A percentile compares a stretch with the other conserved stretches of the same genome.
phyloP scores from a whole-genome alignment of 2,329 filamentous ascomycete genomes.

The Fusarium liriodendri region DNA sequence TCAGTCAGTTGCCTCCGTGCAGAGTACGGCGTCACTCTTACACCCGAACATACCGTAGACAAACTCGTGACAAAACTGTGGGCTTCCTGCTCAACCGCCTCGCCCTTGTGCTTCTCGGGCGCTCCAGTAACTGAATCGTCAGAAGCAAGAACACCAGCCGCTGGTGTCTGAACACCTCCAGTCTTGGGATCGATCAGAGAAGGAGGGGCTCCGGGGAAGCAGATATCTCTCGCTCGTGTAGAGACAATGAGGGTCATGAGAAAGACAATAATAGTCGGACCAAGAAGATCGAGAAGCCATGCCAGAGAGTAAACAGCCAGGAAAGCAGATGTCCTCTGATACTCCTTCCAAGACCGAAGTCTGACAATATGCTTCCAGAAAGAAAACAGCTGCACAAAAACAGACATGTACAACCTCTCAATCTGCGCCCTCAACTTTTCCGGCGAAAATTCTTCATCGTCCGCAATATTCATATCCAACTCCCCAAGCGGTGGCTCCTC shows the following conservation, averaged over 20 bases:
- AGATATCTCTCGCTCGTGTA: conserved; percentile 67
- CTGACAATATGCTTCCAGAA: conserved; percentile 80
- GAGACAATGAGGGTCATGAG: conserved; percentile 75
- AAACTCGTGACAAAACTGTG: conserved; percentile 83
- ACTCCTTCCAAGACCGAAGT: conserved; percentile 83
- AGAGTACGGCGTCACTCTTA: conserved; percentile 27
- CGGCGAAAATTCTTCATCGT: conserved; percentile 86
- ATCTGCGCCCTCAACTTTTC: conserved; percentile 84
- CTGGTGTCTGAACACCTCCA: conserved; percentile 81
- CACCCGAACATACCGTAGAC: conserved; percentile 50
- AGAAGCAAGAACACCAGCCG: conserved; percentile 79
- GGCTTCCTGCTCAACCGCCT: conserved; percentile 86
- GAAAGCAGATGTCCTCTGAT: conserved; percentile 74
- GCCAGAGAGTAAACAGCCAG: conserved; percentile 67
- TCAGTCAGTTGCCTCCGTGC: neutral
- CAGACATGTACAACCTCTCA: conserved; percentile 85
- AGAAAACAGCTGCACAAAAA: conserved; percentile 74
- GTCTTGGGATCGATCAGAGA: conserved; percentile 76
- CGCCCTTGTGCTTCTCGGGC: conserved; percentile 84
- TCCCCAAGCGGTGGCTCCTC: conserved; percentile 64
- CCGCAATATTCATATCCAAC: conserved; percentile 82
- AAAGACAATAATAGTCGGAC: conserved; percentile 69
- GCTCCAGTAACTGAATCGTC: conserved; percentile 83
- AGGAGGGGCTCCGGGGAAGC: conserved; percentile 84
- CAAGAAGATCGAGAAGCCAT: conserved; percentile 79